phyloP scores from a whole-genome alignment of 106 monocot genomes.

The Agapanthus africanus region DNA sequence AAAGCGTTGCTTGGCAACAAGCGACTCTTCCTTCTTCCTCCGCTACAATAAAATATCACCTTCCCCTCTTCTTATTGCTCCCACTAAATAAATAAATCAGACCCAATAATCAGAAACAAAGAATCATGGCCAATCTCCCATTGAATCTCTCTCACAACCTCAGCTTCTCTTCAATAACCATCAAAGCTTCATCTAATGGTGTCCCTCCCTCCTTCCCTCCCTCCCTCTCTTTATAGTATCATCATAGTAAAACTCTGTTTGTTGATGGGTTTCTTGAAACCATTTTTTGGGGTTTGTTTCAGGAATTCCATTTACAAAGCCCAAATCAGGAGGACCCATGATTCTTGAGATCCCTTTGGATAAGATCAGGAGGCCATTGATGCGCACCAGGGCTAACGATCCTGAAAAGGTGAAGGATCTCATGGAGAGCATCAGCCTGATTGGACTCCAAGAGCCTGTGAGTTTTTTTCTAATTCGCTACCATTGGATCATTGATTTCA shows the following conservation, averaged over 20 bases:
- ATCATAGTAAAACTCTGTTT: background rate
- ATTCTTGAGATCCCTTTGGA: constrained; percentile 78
- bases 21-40: no score
- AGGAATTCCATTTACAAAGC: constrained; percentile 70
- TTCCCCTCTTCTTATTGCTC: no score
- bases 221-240: background rate
- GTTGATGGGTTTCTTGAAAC: background rate
- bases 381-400: constrained; percentile 72
- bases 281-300: background rate
- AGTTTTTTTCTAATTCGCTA: constrained; percentile 16
- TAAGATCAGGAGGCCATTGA: constrained; percentile 79
- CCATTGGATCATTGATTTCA: no score
- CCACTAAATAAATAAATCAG: no score
- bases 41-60: no score
- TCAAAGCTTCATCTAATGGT: constrained; percentile 56
- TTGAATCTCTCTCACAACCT: constrained; percentile 15
- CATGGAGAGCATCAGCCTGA: constrained; percentile 80
- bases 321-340: constrained; percentile 60
- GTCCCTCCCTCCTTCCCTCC: background rate
- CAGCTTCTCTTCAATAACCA: background rate
- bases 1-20: no score
- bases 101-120: no score
- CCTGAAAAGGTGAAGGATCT: constrained; percentile 85
- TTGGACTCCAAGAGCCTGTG: constrained; percentile 91
- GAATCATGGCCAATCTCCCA: constrained; percentile 35